These are phyloP conservation scores for Penicillium sp. DNA, from an alignment of 2,329 filamentous ascomycete genomes.

Conservation along the genomic window DNA sequence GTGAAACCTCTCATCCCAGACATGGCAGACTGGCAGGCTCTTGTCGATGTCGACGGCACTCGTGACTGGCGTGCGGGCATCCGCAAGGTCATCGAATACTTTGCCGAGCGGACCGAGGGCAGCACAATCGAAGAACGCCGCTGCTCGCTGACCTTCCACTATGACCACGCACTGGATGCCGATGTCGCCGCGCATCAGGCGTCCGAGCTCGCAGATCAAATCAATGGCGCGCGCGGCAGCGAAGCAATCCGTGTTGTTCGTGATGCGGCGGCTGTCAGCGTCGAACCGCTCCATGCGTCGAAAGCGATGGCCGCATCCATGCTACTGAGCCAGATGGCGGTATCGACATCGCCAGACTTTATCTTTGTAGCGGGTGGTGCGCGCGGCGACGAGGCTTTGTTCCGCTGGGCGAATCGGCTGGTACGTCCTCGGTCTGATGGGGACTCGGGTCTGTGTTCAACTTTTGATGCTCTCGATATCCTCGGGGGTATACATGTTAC, in stretches of 20 bases:
- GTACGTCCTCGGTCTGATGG: no score
- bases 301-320: conserved; percentile 75
- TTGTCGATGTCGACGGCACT: conserved; percentile 65
- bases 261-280: conserved; percentile 70
- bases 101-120: conserved; percentile 80
- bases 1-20: conserved; percentile 67
- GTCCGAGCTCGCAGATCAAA: conserved; percentile 84
- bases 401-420: conserved; percentile 85
- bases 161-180: conserved; percentile 72
- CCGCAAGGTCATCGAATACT: conserved; percentile 80
- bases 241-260: conserved; percentile 80
- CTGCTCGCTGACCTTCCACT: conserved; percentile 86
- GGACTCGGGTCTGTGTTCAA: no score
- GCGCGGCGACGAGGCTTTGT: conserved; percentile 87
- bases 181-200: conserved; percentile 71
- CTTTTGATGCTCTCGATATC: no score
- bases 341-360: conserved; percentile 66
- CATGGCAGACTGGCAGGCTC: conserved; percentile 66
- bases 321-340: conserved; percentile 41
- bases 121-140: conserved; percentile 86
- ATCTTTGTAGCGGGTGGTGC: conserved; percentile 85
- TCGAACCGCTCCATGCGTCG: conserved; percentile 79
- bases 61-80: conserved; percentile 77
- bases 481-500: conserved; percentile 48
- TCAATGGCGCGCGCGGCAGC: conserved; percentile 84